Evolutionary conservation across 2,329 filamentous ascomycete species (phyloP).

Genomic region (Chaetoscypha palmicola): DNA sequence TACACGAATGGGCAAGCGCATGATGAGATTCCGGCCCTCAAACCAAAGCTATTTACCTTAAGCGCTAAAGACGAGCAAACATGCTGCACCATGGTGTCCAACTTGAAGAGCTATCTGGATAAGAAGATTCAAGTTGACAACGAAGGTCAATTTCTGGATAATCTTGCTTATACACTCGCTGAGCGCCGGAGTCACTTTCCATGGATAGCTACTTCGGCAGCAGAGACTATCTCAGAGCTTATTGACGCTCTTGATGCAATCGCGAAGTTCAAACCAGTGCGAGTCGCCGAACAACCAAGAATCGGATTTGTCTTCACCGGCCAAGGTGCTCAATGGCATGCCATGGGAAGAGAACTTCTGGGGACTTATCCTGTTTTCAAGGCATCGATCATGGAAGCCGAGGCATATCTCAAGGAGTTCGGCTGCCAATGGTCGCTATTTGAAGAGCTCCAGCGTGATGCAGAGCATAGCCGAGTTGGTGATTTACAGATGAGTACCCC

Average conservation of each 20-base stretch:
- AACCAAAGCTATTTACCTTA: background rate
- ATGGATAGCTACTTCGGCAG: constrained; percentile 3
- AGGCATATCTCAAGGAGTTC: background rate
- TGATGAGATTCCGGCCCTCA: background rate
- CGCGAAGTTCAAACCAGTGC: background rate
- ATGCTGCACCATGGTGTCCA: background rate
- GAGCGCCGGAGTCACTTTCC: constrained; percentile 12
- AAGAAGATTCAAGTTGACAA: background rate
- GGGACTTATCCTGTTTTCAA: constrained; percentile 6
- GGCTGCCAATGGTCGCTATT: background rate
- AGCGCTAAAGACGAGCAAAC: background rate
- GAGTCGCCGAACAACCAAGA: constrained; percentile 1
- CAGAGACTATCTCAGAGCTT: background rate
- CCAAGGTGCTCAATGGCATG: constrained; percentile 23
- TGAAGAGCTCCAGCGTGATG: background rate
- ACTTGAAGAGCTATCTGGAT: background rate
- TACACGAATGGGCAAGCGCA: background rate
- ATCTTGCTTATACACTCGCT: constrained; percentile 18
- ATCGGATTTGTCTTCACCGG: constrained; percentile 22
- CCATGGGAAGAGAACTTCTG: constrained; percentile 18
- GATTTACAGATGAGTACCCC: constrained; percentile 18
- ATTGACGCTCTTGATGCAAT: background rate
- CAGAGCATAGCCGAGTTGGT: background rate
- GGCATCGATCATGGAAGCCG: background rate
- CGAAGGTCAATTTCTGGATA: constrained; percentile 4